phyloP scores from a whole-genome alignment of 805 yeast species.

The Metschnikowia kunwiensis region DNA sequence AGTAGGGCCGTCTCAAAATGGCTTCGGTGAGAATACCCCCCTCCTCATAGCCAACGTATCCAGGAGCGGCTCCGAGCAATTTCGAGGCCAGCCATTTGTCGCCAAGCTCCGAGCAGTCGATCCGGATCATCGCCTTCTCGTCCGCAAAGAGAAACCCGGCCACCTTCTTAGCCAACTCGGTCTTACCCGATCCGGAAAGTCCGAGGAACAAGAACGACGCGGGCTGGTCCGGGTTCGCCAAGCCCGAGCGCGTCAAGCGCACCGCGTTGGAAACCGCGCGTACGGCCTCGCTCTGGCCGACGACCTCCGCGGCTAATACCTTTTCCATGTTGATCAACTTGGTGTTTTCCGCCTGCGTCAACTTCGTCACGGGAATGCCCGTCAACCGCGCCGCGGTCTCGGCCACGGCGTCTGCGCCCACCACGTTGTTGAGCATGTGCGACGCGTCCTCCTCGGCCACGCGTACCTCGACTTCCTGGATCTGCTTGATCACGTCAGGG shows the following conservation, averaged over 20 bases:
- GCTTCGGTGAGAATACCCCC: constrained; percentile 97
- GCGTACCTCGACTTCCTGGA: constrained; percentile 67
- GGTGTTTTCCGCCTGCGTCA: constrained; percentile 91
- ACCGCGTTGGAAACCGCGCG: constrained; percentile 95
- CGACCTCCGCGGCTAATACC: constrained; percentile 76
- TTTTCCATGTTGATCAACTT: constrained; percentile 94
- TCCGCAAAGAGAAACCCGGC: constrained; percentile 96
- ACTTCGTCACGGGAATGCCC: constrained; percentile 93
- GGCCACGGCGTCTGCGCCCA: constrained; percentile 84
- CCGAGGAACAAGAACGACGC: constrained; percentile 94
- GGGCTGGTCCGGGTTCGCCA: constrained; percentile 95
- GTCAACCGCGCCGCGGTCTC: constrained; percentile 96
- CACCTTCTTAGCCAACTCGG: constrained; percentile 93
- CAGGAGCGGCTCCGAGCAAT: constrained; percentile 95
- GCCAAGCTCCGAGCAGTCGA: constrained; percentile 93
- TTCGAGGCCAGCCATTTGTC: constrained; percentile 96
- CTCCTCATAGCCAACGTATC: constrained; percentile 91
- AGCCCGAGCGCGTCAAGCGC: constrained; percentile 87
- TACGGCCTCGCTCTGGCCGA: constrained; percentile 94
- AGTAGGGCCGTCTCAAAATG: constrained; percentile 85
- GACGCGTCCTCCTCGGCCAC: constrained; percentile 74
- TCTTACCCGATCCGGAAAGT: constrained; percentile 96
- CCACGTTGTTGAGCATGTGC: constrained; percentile 81
- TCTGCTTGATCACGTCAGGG: constrained; percentile 81
- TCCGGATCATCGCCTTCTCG: constrained; percentile 94